Evolutionary conservation across 1,284 basidiomycete species (phyloP), one percentile per base, ranked within the genome.

Genomic region (Caloboletus firmus): DNA sequence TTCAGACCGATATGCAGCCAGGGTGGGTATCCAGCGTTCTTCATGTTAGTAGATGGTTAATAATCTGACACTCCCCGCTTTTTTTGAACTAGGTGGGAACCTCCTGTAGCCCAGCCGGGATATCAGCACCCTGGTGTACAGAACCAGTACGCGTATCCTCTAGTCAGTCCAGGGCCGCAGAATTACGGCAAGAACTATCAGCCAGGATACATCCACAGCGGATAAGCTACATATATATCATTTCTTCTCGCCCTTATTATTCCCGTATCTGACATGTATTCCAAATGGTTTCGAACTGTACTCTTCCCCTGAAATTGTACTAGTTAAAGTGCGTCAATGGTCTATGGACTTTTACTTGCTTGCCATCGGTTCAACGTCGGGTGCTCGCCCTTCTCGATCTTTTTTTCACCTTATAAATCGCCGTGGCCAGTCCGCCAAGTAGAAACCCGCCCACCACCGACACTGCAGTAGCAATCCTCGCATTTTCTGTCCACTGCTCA

Each of bases 1-100:
- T 80, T 70, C 67, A 70, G 54, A 70, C 77, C 17, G 72, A 74
- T 0, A 65, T 76, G 58, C 79, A 81, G 56, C 67, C 65, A 54
- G 75, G 73, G 79, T 80, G 49, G 60, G 78, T 35, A 15, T 15
- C 28, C n/a, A 10, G 3, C 22, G 5, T 37, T 55, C n/a, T 8
- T 45, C 31, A 12, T 1, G 17, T 9, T 13, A 9, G 36, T 17
- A 32, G 8, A 32, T 42, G n/a, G 17, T 10, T 32, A 35, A n/a
- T 12, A 15, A 47, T 22, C 26, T 36, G 30, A 35, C 26, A 13
- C 40, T 22, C 7, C n/a, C 12, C 11, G 12, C 17, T 31, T 45
- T 32, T 10, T 17, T 32, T 26, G 17, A 31, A 45, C 28, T 51
- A 81, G 79, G 34, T 81, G 77, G 77, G 78, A 74, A 56, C 79